Evolutionary conservation across 2,329 filamentous ascomycete genomes (phyloP), one percentile per base, ranked within the genome.

Genomic region (Rhynchosporium secalis): DNA sequence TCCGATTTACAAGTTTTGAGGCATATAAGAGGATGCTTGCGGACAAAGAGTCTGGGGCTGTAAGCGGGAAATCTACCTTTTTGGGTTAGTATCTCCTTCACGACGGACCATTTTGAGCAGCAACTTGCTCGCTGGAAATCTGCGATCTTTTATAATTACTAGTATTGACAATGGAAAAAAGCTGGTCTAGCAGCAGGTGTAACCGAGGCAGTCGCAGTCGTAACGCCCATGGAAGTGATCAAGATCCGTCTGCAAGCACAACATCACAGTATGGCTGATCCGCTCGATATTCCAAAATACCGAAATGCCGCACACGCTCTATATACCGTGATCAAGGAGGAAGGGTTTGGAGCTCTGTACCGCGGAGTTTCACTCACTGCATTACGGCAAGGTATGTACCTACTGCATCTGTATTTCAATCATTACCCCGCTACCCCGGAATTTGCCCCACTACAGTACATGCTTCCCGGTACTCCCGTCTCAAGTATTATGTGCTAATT

Each of bases 171-270:
- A 13, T 10, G 28, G 15, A 59, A 0, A 40, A 58, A 67, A 87
- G 91, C 95, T 71, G 95, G 95, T 74, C 87, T 99, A 51, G 86
- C 90, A 29, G 95, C 95, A 31, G 95, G 95, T 78, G 87, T 99
- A 20, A 98, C 95, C 26, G 95, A 99, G 83, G 95, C 95, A 68
- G 94, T 99, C 49, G 89, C 91, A 55, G 91, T 99, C 57, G 95
- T 99, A 61, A 97, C 93, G 36, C 95, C 95, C 5, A 99, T 99
- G 95, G 95, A 99, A 80, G 95, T 99, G 65, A 86, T 99, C 78
- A 99, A 99, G 85, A 99, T 99, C 75, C 90, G 95, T 55, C 85
- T 99, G 70, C 95, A 99, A 82, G 94, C 94, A 4, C 95, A 99
- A 79, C 91, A 97, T 80, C 95, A 99, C 85, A 92, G 87, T 75